Conservation (phyloP, 176 grass and related monocot genomes). For the Tillandsia fasciculata region DNA sequence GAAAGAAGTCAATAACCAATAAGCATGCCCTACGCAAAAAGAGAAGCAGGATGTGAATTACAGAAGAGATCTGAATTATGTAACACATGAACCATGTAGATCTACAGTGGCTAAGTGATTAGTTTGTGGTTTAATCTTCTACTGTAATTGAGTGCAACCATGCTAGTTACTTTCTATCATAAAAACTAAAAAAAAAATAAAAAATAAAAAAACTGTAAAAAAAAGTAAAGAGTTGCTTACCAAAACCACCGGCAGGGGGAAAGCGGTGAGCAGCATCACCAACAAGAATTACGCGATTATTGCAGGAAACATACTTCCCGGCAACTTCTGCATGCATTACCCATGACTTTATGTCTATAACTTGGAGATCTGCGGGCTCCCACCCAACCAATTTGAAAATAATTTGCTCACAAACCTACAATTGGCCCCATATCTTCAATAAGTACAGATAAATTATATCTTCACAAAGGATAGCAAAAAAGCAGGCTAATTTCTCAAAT, state of each 20-base stretch:
- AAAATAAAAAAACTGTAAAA: neutral
- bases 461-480: constrained; percentile 7
- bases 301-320: constrained; percentile 59
- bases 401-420: constrained; percentile 75
- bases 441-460: neutral
- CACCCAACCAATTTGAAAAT: constrained; percentile 84
- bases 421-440: neutral
- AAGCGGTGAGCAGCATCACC: constrained; percentile 91
- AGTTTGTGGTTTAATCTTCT: too few species aligned
- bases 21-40: neutral
- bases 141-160: too few species aligned
- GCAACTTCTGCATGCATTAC: constrained; percentile 96
- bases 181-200: neutral
- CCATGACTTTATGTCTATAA: constrained; percentile 94
- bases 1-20: constrained; percentile 12
- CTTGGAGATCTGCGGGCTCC: constrained; percentile 51
- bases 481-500: neutral
- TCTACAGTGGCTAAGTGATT: too few species aligned
- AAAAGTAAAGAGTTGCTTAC: constrained; percentile 18
- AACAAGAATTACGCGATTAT: constrained; percentile 63
- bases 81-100: too few species aligned
- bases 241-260: constrained; percentile 92
- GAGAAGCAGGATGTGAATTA: neutral
- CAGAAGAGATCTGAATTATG: neutral
- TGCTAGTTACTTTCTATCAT: too few species aligned